These are phyloP conservation scores for Chrysanthemum lavandulifolium DNA, from an alignment of 129 eudicot species.

Conservation along the genomic window DNA sequence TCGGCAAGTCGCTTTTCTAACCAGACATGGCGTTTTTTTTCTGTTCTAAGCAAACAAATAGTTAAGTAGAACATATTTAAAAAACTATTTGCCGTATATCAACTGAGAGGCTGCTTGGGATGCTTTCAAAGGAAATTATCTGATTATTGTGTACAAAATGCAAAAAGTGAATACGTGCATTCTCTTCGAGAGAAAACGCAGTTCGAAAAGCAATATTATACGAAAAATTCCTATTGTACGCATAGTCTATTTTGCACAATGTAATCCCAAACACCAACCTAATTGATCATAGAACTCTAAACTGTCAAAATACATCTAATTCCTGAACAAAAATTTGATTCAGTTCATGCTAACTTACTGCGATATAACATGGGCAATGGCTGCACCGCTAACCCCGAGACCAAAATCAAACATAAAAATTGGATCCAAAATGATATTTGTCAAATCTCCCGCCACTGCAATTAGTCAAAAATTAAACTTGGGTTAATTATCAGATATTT, in stretches of 20 bases:
- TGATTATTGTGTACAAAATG: too few relatives aligned
- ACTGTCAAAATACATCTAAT: background rate
- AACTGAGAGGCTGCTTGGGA: too few relatives aligned
- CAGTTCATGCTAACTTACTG: slow-evolving; percentile 41
- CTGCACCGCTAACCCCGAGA: slow-evolving; percentile 68
- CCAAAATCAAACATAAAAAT: slow-evolving; percentile 56
- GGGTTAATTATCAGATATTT: background rate
- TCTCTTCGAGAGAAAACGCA: too few relatives aligned
- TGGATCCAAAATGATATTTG: slow-evolving; percentile 74
- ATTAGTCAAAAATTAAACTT: background rate
- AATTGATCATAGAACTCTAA: background rate
- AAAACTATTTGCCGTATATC: too few relatives aligned
- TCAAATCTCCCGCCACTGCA: slow-evolving; percentile 74
- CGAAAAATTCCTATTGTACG: too few relatives aligned
- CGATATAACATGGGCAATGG: slow-evolving; percentile 65
- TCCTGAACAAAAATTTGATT: background rate
- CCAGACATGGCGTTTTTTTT: background rate
- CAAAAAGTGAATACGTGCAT: too few relatives aligned
- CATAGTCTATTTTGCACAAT: too few relatives aligned
- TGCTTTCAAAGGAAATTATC: too few relatives aligned
- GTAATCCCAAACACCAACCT: too few relatives aligned
- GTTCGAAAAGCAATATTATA: too few relatives aligned
- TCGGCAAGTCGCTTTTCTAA: background rate
- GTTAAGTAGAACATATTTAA: too few relatives aligned
- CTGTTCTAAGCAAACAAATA: too few relatives aligned